Percentiles rank a stretch among this genome's conserved stretches.
Evolutionary conservation across 78 protist species (phyloP).

Genomic region (Dictyostelium purpureum): DNA sequence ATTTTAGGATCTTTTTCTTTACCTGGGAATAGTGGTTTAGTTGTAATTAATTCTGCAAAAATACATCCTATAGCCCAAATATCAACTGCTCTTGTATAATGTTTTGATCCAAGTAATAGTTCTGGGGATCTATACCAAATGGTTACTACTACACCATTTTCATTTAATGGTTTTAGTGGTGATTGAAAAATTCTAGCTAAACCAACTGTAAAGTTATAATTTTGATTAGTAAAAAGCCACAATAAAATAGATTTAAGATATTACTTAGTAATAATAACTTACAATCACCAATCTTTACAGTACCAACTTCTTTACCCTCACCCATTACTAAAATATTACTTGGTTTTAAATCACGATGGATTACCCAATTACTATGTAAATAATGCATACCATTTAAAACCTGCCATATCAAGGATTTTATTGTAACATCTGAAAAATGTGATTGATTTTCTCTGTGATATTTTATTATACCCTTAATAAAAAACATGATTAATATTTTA

Average conservation of each 20-base stretch:
- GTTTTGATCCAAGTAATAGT: constrained; percentile 92
- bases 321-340: constrained; percentile 86
- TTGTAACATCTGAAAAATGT: constrained; percentile 29
- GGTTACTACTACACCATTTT: constrained; percentile 93
- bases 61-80: constrained; percentile 94
- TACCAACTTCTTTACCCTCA: constrained; percentile 76
- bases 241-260: background rate
- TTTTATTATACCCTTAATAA: constrained; percentile 15
- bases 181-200: constrained; percentile 86
- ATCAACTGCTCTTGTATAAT: constrained; percentile 93
- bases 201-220: too few relatives aligned
- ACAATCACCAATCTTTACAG: constrained; percentile 86
- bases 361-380: constrained; percentile 88
- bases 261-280: too few relatives aligned
- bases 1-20: constrained; percentile 51
- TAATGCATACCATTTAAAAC: constrained; percentile 85
- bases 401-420: constrained; percentile 85
- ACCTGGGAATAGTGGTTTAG: constrained; percentile 88
- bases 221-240: constrained; percentile 12
- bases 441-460: constrained; percentile 66
- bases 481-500: too few relatives aligned
- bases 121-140: constrained; percentile 97
- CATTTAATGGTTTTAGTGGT: constrained; percentile 71
- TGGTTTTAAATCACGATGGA: constrained; percentile 91
- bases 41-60: constrained; percentile 87